These are phyloP conservation scores for Aegle marmelos DNA, from an alignment of 345 rosid species.

Conservation along the genomic window DNA sequence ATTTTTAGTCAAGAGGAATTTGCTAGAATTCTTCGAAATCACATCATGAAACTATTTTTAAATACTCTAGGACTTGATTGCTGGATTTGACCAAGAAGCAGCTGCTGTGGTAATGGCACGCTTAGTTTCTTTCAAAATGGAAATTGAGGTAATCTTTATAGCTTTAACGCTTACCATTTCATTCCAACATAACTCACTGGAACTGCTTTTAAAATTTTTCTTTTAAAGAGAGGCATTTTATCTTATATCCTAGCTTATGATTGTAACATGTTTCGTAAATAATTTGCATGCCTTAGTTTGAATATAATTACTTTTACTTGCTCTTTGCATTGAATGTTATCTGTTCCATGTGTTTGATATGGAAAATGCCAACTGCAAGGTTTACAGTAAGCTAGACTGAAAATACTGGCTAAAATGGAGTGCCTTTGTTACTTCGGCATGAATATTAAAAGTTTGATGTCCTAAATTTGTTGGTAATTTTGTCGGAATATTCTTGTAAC, in stretches of 20 bases:
- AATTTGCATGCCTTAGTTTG: background rate
- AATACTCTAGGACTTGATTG: conserved; percentile 69
- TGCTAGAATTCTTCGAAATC: background rate
- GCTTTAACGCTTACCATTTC: background rate
- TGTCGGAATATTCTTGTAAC: background rate
- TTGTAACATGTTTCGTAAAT: background rate
- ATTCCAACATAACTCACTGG: background rate
- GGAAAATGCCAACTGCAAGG: background rate
- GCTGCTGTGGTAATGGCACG: conserved; percentile 97
- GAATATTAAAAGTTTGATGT: background rate
- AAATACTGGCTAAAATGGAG: background rate
- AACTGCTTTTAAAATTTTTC: background rate
- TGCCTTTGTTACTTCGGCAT: background rate
- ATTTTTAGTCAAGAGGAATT: background rate
- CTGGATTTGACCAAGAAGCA: conserved; percentile 99
- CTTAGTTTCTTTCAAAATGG: conserved; percentile 90
- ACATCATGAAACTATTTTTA: conserved; percentile 2
- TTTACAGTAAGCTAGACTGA: too few relatives aligned
- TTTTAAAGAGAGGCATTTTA: background rate
- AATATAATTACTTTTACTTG: background rate
- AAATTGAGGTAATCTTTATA: conserved; percentile 66
- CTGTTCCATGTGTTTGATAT: background rate
- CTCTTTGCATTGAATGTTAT: background rate
- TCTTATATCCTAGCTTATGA: background rate
- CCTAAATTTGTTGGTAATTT: background rate